These are phyloP conservation scores for Bryoglossum gracile DNA, from an alignment of 495 filamentous ascomycete species.

Conservation along the genomic window DNA sequence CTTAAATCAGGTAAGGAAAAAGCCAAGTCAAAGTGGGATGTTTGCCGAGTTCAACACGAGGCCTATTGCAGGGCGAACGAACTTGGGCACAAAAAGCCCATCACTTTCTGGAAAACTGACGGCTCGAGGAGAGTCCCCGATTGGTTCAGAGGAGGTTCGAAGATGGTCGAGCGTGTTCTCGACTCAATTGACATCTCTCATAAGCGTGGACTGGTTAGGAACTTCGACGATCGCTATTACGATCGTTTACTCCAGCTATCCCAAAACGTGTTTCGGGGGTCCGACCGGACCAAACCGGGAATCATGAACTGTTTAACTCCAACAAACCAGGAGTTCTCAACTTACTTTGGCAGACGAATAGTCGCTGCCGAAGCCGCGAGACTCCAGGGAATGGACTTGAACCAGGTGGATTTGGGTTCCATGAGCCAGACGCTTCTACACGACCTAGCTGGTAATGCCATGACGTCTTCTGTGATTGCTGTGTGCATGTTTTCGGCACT, in stretches of 20 bases:
- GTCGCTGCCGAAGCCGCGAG: constrained; percentile 58
- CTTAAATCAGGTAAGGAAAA: constrained; percentile 14
- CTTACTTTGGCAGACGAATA: constrained; percentile 54
- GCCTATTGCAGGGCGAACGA: constrained; percentile 36
- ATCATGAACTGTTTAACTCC: constrained; percentile 69
- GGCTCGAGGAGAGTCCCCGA: constrained; percentile 46
- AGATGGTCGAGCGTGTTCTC: constrained; percentile 46
- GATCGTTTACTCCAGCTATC: too few relatives aligned
- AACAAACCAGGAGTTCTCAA: constrained; percentile 53
- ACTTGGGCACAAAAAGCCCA: constrained; percentile 45
- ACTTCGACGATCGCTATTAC: constrained; percentile 58
- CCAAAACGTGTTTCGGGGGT: constrained; percentile 64
- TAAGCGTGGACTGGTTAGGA: constrained; percentile 35
- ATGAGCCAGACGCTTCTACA: constrained; percentile 59
- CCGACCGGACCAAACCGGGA: constrained; percentile 43
- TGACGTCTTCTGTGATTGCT: constrained; percentile 70
- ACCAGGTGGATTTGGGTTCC: constrained; percentile 52
- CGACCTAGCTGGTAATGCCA: constrained; percentile 78
- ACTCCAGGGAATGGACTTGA: constrained; percentile 65
- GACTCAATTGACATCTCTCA: constrained; percentile 64
- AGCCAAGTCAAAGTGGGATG: constrained; percentile 47
- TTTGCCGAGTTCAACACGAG: constrained; percentile 49
- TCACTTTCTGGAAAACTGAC: constrained; percentile 50
- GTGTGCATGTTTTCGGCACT: constrained; percentile 50
- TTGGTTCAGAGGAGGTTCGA: constrained; percentile 26